Percentiles rank a stretch among this genome's conserved stretches.
phyloP scores from a whole-genome alignment of 371 early-diverging fungal genomes.

The Syncephalastrum contaminatum region DNA sequence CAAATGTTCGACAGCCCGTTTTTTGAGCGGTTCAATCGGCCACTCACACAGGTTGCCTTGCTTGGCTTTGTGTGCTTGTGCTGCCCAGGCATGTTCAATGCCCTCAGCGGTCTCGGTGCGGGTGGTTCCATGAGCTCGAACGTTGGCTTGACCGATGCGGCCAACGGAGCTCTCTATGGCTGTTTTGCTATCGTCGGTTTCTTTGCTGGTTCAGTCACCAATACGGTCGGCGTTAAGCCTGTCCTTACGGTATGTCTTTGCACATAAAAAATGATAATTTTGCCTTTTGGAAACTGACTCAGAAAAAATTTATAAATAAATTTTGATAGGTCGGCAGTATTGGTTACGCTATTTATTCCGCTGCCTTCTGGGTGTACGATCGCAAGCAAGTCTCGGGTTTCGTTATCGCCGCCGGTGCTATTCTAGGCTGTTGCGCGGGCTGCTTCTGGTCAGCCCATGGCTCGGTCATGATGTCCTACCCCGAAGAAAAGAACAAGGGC shows the following conservation, averaged over 20 bases:
- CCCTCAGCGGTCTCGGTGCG: conserved; percentile 35
- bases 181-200: conserved; percentile 64
- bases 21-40: conserved; percentile 46
- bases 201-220: conserved; percentile 55
- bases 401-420: conserved; percentile 50
- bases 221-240: conserved; percentile 49
- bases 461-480: conserved; percentile 60
- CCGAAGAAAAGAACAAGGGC: conserved; percentile 62
- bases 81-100: conserved; percentile 82
- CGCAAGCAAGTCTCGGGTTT: conserved; percentile 32
- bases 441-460: conserved; percentile 63
- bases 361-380: conserved; percentile 46
- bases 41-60: conserved; percentile 67
- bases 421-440: conserved; percentile 58
- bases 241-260: conserved; percentile 33
- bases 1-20: conserved; percentile 1
- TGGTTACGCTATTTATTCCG: conserved; percentile 54
- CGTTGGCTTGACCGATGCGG: conserved; percentile 56
- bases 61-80: conserved; percentile 77
- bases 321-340: conserved; percentile 25
- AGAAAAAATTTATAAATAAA: background rate
- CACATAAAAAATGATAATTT: background rate
- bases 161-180: conserved; percentile 64
- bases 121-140: conserved; percentile 49
- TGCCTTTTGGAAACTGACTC: too few relatives aligned